These are phyloP conservation scores for Exserohilum rostratum DNA, from an alignment of 2,329 filamentous ascomycete species.

Conservation along the genomic window DNA sequence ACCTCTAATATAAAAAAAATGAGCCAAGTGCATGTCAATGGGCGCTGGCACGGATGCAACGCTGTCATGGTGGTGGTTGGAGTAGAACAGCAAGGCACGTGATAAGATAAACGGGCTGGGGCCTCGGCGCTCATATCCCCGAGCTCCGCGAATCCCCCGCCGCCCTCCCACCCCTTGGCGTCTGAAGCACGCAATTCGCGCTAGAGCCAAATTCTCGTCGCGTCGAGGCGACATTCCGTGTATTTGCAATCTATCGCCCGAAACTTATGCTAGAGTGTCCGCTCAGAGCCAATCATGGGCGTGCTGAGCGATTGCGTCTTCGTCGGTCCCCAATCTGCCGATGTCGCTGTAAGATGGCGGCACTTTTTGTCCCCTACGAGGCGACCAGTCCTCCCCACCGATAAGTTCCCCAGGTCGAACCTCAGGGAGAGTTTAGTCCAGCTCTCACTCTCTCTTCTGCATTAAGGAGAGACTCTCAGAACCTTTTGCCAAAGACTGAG, in stretches of 20 bases:
- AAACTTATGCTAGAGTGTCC: constrained; percentile 18
- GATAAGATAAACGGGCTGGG: no score
- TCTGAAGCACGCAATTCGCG: constrained; percentile 34
- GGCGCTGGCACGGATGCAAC: no score
- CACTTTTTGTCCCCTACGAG: constrained; percentile 24
- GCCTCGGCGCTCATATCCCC: constrained; percentile 24
- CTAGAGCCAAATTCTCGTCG: constrained; percentile 37
- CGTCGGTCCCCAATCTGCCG: constrained; percentile 37
- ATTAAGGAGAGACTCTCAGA: constrained; percentile 14
- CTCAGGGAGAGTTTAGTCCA: constrained; percentile 15
- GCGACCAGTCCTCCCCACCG: constrained; percentile 12
- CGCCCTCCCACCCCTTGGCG: constrained; percentile 1
- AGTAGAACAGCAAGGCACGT: no score
- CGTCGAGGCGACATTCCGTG: constrained; percentile 32
- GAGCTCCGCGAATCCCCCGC: constrained; percentile 27
- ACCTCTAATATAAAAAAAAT: no score
- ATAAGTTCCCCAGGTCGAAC: constrained; percentile 23
- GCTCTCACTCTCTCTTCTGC: constrained; percentile 15
- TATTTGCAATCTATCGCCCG: constrained; percentile 36
- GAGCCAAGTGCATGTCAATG: no score
- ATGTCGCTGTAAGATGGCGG: constrained; percentile 32
- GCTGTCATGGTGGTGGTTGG: no score
- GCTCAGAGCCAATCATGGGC: constrained; percentile 39
- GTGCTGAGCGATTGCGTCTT: constrained; percentile 24
- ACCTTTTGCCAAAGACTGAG: constrained; percentile 4